Evolutionary conservation across 169 alveolate species (phyloP).

Genomic region (Perkinsus chesapeaki): DNA sequence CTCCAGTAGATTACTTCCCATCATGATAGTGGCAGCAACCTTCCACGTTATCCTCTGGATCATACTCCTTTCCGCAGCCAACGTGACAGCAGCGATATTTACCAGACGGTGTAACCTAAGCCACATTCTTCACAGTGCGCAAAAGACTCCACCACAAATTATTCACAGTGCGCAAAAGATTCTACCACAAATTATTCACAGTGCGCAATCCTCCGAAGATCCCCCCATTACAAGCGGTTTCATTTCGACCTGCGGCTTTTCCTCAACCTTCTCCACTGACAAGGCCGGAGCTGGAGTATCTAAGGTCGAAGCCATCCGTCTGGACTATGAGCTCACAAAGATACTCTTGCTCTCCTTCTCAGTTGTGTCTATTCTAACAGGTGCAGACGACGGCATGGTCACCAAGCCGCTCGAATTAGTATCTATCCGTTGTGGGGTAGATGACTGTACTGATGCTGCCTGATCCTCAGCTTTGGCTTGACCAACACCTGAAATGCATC

Average conservation of each 20-base stretch:
- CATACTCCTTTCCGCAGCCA: slow-evolving; percentile 25
- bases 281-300: background rate
- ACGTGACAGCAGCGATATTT: slow-evolving; percentile 14
- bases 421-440: background rate
- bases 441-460: background rate
- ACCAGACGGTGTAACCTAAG: slow-evolving; percentile 24
- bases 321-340: background rate
- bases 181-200: background rate
- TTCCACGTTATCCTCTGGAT: slow-evolving; percentile 10
- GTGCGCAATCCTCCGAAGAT: background rate
- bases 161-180: background rate
- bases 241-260: background rate
- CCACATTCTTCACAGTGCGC: background rate
- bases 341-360: background rate
- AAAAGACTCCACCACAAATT: background rate
- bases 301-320: background rate
- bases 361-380: background rate
- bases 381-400: background rate
- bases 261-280: background rate
- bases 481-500: background rate
- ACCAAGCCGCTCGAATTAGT: background rate
- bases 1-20: background rate
- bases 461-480: background rate
- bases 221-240: background rate
- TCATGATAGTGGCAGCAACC: slow-evolving; percentile 16